Evolutionary conservation across 2,329 filamentous ascomycete species (phyloP).

Genomic region (Aspergillus bombycis): DNA sequence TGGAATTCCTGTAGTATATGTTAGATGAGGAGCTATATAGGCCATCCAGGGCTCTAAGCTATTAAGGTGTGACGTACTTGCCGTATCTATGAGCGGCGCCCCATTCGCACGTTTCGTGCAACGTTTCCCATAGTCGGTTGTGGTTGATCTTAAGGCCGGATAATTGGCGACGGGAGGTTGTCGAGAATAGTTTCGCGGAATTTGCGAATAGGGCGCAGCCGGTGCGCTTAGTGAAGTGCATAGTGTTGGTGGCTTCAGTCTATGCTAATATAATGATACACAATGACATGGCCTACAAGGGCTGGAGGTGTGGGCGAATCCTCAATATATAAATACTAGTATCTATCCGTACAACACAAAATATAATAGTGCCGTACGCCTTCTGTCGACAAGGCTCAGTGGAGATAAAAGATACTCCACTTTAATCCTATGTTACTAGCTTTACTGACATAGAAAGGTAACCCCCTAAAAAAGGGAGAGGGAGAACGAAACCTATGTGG

Average conservation of each 20-base stretch:
- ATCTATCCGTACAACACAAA: not conserved
- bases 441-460: not conserved
- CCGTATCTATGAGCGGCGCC: conserved; percentile 33
- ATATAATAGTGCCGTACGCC: not conserved
- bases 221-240: conserved; percentile 7
- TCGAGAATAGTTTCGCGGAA: conserved; percentile 6
- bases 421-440: not conserved
- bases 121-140: conserved; percentile 31
- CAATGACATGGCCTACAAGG: not conserved
- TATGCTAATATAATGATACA: not conserved
- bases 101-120: conserved; percentile 39
- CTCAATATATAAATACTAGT: not conserved
- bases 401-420: not conserved
- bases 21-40: conserved; percentile 2
- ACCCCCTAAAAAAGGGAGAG: not conserved
- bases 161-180: not conserved
- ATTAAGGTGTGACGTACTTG: conserved; percentile 22
- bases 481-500: not conserved
- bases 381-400: conserved; percentile 3
- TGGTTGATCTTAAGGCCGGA: conserved; percentile 34
- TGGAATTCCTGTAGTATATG: conserved; percentile 15
- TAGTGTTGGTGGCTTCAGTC: not conserved
- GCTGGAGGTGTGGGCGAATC: not conserved
- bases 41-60: too few species aligned
- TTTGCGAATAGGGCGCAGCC: not conserved